A percentile compares a stretch with the other conserved stretches of the same genome.
phyloP scores from a whole-genome alignment of 2,329 filamentous ascomycete species.

The Fusarium temperatum region DNA sequence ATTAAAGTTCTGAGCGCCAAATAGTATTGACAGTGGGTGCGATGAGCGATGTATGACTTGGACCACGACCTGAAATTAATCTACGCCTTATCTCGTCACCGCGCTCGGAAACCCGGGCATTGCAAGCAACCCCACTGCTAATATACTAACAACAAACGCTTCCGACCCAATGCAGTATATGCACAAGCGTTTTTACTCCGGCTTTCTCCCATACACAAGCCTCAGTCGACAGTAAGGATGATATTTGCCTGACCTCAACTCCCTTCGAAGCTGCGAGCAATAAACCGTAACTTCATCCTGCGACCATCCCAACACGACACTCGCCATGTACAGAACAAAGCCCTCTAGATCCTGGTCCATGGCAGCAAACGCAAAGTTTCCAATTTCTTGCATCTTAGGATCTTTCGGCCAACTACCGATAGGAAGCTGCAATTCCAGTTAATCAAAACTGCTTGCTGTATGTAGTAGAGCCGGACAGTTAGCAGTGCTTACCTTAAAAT shows the following conservation, averaged over 20 bases:
- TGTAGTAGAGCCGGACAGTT: accelerated
- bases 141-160: background rate
- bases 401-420: slow-evolving; percentile 3
- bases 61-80: accelerated
- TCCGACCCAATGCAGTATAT: background rate
- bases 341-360: slow-evolving; percentile 6
- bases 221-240: slow-evolving; percentile 18
- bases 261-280: slow-evolving; percentile 18
- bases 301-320: slow-evolving; percentile 15
- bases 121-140: too few species aligned
- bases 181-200: background rate
- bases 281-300: slow-evolving; percentile 13
- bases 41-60: accelerated
- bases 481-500: background rate
- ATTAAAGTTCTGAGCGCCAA: background rate
- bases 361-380: background rate
- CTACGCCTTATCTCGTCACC: background rate
- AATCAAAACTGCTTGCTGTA: too few species aligned
- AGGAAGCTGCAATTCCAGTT: background rate
- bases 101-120: background rate
- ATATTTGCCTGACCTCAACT: background rate
- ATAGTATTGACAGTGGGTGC: too few species aligned
- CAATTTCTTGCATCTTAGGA: background rate
- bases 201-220: slow-evolving; percentile 13
- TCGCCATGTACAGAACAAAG: background rate